phyloP scores from a whole-genome alignment of 148 eudicot species.

The Drosera capensis region DNA sequence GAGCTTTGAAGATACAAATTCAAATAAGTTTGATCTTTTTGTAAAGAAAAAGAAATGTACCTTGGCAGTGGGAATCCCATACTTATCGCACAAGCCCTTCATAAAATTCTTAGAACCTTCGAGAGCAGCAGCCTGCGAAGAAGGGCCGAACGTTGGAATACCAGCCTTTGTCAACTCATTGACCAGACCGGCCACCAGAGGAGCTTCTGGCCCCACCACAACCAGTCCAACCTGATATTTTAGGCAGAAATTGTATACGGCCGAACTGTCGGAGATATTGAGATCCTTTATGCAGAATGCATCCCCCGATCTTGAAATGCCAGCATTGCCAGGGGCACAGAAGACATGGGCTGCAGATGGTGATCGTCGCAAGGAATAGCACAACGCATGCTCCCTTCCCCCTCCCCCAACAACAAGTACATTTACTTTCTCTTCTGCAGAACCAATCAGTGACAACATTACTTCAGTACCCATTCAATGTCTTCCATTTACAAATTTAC shows the following conservation, averaged over 20 bases:
- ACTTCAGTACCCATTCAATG: neutral
- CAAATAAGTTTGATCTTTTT: no score
- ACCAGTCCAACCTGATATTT: conserved; percentile 56
- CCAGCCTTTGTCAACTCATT: conserved; percentile 69
- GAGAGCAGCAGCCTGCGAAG: conserved; percentile 87
- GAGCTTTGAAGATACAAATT: no score
- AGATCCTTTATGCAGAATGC: conserved; percentile 62
- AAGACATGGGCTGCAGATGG: conserved; percentile 53
- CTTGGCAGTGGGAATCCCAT: conserved; percentile 91
- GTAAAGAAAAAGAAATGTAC: no score
- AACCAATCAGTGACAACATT: conserved; percentile 4
- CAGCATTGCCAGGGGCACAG: conserved; percentile 92
- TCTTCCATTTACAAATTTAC: no score
- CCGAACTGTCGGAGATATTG: conserved; percentile 53
- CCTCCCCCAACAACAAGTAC: conserved; percentile 97
- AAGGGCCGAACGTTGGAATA: conserved; percentile 84
- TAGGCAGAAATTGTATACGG: conserved; percentile 59
- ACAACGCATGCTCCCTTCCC: conserved; percentile 93
- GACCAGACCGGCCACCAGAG: conserved; percentile 91
- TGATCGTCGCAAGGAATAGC: conserved; percentile 65
- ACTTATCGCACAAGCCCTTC: conserved; percentile 87
- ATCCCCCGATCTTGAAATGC: conserved; percentile 73
- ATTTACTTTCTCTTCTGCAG: conserved; percentile 45
- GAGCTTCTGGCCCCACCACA: conserved; percentile 96
- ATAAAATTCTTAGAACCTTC: conserved; percentile 95